Percentiles rank a stretch among this genome's conserved stretches.
phyloP scores from a whole-genome alignment of 2,329 filamentous ascomycete species.

The Dichotomopilus funicola region DNA sequence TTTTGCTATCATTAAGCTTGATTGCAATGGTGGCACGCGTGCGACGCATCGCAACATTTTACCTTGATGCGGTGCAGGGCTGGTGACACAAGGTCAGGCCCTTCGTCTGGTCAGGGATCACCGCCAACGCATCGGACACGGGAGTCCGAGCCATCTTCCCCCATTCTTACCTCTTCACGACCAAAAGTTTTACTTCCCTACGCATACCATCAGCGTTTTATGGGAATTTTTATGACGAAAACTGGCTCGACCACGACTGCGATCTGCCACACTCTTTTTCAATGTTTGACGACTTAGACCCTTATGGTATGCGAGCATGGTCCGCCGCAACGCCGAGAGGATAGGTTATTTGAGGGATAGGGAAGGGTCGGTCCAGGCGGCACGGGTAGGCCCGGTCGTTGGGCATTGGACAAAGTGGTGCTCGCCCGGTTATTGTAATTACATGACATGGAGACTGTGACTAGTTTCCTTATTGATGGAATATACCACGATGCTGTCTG shows the following conservation, averaged over 20 bases:
- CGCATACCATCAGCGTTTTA: constrained; percentile 7
- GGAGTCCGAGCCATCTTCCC: neutral
- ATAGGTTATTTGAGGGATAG: too few species aligned
- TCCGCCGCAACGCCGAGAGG: too few species aligned
- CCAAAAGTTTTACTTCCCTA: constrained; percentile 10
- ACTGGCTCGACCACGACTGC: constrained; percentile 1
- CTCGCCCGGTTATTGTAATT: constrained; percentile 3
- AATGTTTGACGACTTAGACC: too few species aligned
- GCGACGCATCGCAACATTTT: too few species aligned
- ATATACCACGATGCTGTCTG: too few species aligned
- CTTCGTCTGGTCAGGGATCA: neutral
- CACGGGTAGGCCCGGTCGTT: too few species aligned
- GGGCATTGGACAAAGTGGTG: too few species aligned
- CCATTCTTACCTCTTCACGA: constrained; percentile 9
- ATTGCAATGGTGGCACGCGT: too few species aligned
- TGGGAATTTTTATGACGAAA: constrained; percentile 8
- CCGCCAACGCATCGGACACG: neutral
- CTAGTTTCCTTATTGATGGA: neutral
- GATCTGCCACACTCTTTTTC: constrained; percentile 1
- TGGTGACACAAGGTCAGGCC: neutral
- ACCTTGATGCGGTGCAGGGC: neutral
- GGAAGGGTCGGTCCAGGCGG: too few species aligned
- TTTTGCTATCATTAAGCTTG: too few species aligned
- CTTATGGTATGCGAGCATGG: too few species aligned
- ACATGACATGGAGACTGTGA: neutral